Percentiles rank a stretch among this genome's conserved stretches.
These are phyloP conservation scores for Chaetomiaceae sp. DNA, from an alignment of 2,329 filamentous ascomycete genomes.

Conservation along the genomic window DNA sequence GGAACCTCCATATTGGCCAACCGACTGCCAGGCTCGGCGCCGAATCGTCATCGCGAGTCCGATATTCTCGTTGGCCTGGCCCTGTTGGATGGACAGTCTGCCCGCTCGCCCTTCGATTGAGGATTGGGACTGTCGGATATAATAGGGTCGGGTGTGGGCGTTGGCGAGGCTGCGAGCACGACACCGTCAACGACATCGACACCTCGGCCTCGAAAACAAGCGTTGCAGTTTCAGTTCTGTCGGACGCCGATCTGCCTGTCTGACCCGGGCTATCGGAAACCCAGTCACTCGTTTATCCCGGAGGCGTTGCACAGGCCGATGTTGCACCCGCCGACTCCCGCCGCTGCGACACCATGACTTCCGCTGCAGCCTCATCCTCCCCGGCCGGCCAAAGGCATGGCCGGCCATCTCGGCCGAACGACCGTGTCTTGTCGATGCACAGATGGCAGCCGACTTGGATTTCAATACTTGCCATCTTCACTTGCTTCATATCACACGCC, in stretches of 20 bases:
- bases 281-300: constrained; percentile 22
- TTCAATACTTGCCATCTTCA: constrained; percentile 20
- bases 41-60: not conserved
- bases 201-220: not conserved
- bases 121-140: not conserved
- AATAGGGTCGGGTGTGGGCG: constrained; percentile 4
- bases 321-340: constrained; percentile 25
- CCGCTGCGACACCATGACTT: constrained; percentile 30
- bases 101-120: not conserved
- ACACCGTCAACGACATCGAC: constrained; percentile 10
- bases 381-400: not conserved
- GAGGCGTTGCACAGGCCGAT: constrained; percentile 24
- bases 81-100: not conserved
- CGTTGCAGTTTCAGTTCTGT: not conserved
- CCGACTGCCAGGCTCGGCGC: constrained; percentile 12
- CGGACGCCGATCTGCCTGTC: constrained; percentile 22
- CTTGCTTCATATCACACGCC: constrained; percentile 27
- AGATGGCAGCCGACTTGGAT: constrained; percentile 28
- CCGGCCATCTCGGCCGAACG: constrained; percentile 9
- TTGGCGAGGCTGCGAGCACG: not conserved
- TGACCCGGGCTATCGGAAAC: constrained; percentile 22
- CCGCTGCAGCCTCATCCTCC: constrained; percentile 6
- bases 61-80: not conserved
- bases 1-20: constrained; percentile 28
- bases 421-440: constrained; percentile 5